Conservation (phyloP, 2,329 filamentous ascomycete genomes). For the Aspergillus texensis region DNA sequence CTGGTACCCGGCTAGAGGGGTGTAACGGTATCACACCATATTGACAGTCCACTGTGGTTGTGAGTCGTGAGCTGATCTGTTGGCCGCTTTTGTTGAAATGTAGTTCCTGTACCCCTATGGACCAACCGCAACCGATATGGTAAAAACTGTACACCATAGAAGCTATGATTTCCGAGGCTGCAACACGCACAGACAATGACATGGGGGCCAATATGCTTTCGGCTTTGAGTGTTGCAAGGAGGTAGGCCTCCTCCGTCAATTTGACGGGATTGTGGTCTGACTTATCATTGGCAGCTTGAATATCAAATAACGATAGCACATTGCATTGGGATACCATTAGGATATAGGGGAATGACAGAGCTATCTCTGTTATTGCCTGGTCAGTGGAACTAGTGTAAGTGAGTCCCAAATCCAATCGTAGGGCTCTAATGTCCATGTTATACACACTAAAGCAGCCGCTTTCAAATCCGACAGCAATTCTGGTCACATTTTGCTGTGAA, state of each 20-base stretch:
- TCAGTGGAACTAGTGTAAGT: conserved; percentile 64
- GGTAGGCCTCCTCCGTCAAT: conserved; percentile 40
- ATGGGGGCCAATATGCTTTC: conserved; percentile 77
- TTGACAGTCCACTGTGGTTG: conserved; percentile 44
- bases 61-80: conserved; percentile 40
- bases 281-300: conserved; percentile 36
- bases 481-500: conserved; percentile 50
- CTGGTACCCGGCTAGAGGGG: conserved; percentile 12
- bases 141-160: conserved; percentile 86
- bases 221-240: conserved; percentile 79
- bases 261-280: conserved; percentile 1
- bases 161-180: conserved; percentile 67
- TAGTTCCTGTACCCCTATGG: conserved; percentile 87
- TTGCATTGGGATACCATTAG: conserved; percentile 77
- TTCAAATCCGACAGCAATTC: conserved; percentile 69
- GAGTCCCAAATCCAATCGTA: conserved; percentile 55
- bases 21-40: conserved; percentile 29
- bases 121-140: conserved; percentile 78
- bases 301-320: conserved; percentile 74
- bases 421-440: conserved; percentile 54
- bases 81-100: conserved; percentile 60
- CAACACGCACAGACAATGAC: conserved; percentile 78
- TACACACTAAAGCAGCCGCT: conserved; percentile 75
- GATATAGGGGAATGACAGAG: conserved; percentile 74
- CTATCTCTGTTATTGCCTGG: conserved; percentile 69